Percentiles rank a stretch among this genome's conserved stretches.
These are phyloP conservation scores for Backusella luteola DNA, from an alignment of 192 early-diverging fungal genomes.

Conservation along the genomic window DNA sequence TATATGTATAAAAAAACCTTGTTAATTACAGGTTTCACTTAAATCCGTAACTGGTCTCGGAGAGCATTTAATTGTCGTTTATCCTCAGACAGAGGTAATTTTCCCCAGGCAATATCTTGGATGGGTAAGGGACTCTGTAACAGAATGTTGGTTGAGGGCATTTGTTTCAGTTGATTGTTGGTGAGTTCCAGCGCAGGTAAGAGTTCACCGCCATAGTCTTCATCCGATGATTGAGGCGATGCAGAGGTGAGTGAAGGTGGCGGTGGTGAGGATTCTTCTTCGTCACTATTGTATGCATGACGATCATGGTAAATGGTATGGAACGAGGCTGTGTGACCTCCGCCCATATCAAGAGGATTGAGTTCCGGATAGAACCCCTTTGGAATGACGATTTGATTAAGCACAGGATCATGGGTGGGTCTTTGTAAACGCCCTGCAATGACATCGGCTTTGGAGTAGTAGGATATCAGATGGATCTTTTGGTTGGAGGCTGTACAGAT, in stretches of 20 bases:
- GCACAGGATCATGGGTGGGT: slow-evolving; percentile 62
- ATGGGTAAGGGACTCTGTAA: neutral
- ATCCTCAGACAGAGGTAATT: slow-evolving; percentile 30
- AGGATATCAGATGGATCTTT: slow-evolving; percentile 85
- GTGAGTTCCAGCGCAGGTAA: neutral
- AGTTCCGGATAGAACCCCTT: slow-evolving; percentile 86
- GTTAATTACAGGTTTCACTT: neutral
- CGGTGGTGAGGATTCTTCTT: neutral
- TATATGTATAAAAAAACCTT: neutral
- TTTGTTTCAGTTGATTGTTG: neutral
- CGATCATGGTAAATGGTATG: slow-evolving; percentile 4
- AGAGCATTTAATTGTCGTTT: slow-evolving; percentile 30
- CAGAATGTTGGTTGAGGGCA: neutral
- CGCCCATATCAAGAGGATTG: slow-evolving; percentile 31
- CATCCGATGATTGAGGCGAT: slow-evolving; percentile 17
- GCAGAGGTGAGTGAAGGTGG: slow-evolving; percentile 9
- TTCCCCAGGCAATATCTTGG: slow-evolving; percentile 31
- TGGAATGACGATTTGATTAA: slow-evolving; percentile 67
- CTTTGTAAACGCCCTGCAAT: slow-evolving; percentile 58
- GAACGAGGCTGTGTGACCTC: slow-evolving; percentile 14
- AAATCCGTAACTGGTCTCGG: slow-evolving; percentile 18
- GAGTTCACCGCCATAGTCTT: slow-evolving; percentile 2
- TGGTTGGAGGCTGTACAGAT: slow-evolving; percentile 77
- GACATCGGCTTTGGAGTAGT: slow-evolving; percentile 82
- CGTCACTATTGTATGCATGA: neutral